Evolutionary conservation across 139 green algal species (phyloP).

Genomic region (Chlorella sp.): DNA sequence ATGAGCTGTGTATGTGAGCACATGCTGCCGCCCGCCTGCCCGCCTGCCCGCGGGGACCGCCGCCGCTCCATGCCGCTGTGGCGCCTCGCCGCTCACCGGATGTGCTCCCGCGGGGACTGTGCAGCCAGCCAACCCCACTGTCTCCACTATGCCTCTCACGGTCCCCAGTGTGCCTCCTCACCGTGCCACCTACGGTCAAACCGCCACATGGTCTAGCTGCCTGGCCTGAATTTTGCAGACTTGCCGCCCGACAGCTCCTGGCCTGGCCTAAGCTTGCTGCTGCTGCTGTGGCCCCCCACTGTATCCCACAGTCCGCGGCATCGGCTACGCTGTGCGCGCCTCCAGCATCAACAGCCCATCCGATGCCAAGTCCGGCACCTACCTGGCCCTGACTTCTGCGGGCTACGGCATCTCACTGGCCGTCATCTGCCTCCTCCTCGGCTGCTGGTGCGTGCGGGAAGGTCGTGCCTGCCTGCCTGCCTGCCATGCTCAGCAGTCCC

Average conservation of each 20-base stretch:
- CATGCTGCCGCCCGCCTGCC: neutral
- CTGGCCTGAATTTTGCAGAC: neutral
- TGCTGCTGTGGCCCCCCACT: neutral
- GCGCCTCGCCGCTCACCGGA: too few relatives aligned
- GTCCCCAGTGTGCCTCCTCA: too few relatives aligned
- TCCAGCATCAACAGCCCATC: neutral
- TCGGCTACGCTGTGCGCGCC: neutral
- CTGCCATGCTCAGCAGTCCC: too few relatives aligned
- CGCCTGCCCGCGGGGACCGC: too few relatives aligned
- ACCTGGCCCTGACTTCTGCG: neutral
- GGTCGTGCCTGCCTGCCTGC: too few relatives aligned
- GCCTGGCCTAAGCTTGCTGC: neutral
- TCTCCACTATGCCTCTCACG: too few relatives aligned
- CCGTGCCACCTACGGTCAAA: too few relatives aligned
- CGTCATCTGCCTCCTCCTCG: conserved; percentile 4
- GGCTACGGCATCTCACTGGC: neutral
- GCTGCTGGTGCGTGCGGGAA: neutral
- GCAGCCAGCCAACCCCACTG: too few relatives aligned
- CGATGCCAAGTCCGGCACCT: neutral
- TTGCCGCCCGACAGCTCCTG: neutral
- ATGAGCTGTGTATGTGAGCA: neutral
- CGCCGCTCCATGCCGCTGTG: too few relatives aligned
- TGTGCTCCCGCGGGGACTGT: too few relatives aligned
- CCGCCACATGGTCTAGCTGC: neutral
- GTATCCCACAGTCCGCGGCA: neutral